Percentiles rank a stretch among this genome's conserved stretches.
phyloP scores from a whole-genome alignment of 768 basidiomycete species.

The Pleurotus salmoneostramineus region DNA sequence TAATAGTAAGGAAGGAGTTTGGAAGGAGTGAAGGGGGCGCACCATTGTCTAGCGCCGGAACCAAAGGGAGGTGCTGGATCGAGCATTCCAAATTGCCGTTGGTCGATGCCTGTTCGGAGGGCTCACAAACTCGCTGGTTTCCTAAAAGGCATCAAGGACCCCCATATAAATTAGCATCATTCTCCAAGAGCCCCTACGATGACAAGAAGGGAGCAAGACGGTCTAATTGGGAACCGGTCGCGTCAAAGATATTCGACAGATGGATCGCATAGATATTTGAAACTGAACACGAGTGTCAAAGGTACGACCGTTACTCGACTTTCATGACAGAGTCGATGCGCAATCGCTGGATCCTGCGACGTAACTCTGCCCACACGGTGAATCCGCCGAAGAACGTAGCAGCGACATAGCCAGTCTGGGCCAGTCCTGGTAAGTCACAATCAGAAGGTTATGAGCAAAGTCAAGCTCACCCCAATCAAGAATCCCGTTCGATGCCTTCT shows the following conservation, averaged over 20 bases:
- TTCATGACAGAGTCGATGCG: conserved; percentile 84
- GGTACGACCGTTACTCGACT: conserved; percentile 34
- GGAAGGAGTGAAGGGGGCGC: too few relatives aligned
- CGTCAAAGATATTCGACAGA: neutral
- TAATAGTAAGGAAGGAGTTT: too few relatives aligned
- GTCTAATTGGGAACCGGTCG: neutral
- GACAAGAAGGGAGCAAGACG: too few relatives aligned
- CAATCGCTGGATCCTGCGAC: conserved; percentile 56
- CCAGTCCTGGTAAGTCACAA: neutral
- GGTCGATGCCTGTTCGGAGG: too few relatives aligned
- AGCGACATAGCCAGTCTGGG: conserved; percentile 50
- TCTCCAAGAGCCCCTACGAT: too few relatives aligned
- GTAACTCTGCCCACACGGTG: conserved; percentile 51
- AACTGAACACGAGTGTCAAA: neutral
- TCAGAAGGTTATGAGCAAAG: neutral
- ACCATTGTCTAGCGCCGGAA: too few relatives aligned
- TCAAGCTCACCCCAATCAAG: conserved; percentile 28
- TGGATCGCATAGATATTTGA: neutral
- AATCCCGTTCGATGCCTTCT: conserved; percentile 45
- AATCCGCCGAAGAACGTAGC: conserved; percentile 50
- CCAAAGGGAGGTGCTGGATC: too few relatives aligned
- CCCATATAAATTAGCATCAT: too few relatives aligned
- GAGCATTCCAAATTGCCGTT: too few relatives aligned
- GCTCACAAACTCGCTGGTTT: too few relatives aligned
- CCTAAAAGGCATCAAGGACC: too few relatives aligned